These are phyloP conservation scores for Cystobasidium slooffiae DNA, from an alignment of 1,284 basidiomycete genomes.

Conservation along the genomic window DNA sequence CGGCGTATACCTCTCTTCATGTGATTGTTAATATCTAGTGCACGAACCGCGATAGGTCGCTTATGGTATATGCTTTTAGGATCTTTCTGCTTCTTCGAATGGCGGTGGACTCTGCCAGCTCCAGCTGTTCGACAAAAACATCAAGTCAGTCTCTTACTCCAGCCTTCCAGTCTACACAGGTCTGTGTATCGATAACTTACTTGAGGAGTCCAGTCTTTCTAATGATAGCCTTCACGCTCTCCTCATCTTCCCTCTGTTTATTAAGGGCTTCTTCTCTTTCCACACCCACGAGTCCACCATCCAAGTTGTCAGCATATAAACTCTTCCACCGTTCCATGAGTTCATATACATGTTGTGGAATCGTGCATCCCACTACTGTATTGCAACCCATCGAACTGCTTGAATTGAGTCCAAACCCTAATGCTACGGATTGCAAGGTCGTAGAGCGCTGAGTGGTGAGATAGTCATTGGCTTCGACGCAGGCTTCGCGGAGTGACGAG, in stretches of 20 bases:
- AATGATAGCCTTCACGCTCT: slow-evolving; percentile 45
- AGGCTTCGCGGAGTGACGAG: slow-evolving; percentile 61
- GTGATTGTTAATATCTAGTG: too few species aligned
- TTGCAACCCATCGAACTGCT: slow-evolving; percentile 54
- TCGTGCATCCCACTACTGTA: slow-evolving; percentile 70
- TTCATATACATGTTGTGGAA: slow-evolving; percentile 48
- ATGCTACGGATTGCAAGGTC: slow-evolving; percentile 68
- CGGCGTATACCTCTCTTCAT: too few species aligned
- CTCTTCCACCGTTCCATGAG: slow-evolving; percentile 46
- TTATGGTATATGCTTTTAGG: background rate
- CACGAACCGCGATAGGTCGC: too few species aligned
- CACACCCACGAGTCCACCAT: slow-evolving; percentile 33
- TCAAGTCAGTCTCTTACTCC: slow-evolving; percentile 7
- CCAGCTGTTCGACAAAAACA: slow-evolving; percentile 12
- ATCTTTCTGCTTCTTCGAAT: slow-evolving; percentile 29
- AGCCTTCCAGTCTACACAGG: too few species aligned
- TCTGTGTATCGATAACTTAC: too few species aligned
- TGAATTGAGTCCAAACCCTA: slow-evolving; percentile 71
- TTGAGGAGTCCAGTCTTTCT: slow-evolving; percentile 33
- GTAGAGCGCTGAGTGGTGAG: slow-evolving; percentile 33
- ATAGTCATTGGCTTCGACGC: slow-evolving; percentile 46
- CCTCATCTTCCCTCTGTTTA: slow-evolving; percentile 47
- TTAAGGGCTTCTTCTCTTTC: background rate
- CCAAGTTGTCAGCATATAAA: slow-evolving; percentile 45
- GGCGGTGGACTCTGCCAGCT: slow-evolving; percentile 32